A percentile compares a stretch with the other conserved stretches of the same genome.
Conservation (phyloP, 495 filamentous ascomycete species). For the Symbiotaphrina buchneri region DNA sequence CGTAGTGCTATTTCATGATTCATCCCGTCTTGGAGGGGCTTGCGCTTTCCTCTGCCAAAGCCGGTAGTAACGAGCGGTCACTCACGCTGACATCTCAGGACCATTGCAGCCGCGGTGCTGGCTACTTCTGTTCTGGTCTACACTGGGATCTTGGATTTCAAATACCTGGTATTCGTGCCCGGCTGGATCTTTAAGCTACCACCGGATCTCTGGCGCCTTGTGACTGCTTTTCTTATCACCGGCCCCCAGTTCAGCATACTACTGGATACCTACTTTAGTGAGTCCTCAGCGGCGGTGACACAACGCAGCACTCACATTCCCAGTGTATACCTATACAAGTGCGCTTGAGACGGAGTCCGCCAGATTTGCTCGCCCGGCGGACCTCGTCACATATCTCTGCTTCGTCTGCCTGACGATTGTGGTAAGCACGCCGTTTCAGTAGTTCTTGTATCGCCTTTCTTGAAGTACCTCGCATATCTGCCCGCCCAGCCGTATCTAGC, state of each 20-base stretch:
- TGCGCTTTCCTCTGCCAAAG: not conserved
- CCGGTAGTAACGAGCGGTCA: not conserved
- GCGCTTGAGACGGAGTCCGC: slow-evolving; percentile 34
- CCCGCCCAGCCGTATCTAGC: slow-evolving; percentile 68
- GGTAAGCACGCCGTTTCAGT: slow-evolving; percentile 25
- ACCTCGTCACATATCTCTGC: slow-evolving; percentile 42
- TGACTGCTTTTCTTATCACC: slow-evolving; percentile 54
- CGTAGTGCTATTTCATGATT: not conserved
- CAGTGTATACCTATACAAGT: slow-evolving; percentile 45
- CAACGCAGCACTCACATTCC: slow-evolving; percentile 13
- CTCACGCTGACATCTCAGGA: slow-evolving; percentile 22
- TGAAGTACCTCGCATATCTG: slow-evolving; percentile 66
- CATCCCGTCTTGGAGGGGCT: slow-evolving; percentile 26
- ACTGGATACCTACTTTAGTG: slow-evolving; percentile 70
- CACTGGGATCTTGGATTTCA: slow-evolving; percentile 29
- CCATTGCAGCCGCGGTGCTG: slow-evolving; percentile 44
- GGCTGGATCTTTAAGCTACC: slow-evolving; percentile 33
- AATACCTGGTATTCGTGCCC: slow-evolving; percentile 32
- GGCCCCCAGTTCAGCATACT: slow-evolving; percentile 37
- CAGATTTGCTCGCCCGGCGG: slow-evolving; percentile 37
- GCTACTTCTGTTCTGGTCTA: slow-evolving; percentile 35
- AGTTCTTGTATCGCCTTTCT: slow-evolving; percentile 5
- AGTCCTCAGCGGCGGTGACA: slow-evolving; percentile 7
- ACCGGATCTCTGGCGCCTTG: slow-evolving; percentile 46
- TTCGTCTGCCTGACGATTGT: slow-evolving; percentile 35